Conservation (phyloP, 495 filamentous ascomycete genomes). For the Glonium stellatum region DNA sequence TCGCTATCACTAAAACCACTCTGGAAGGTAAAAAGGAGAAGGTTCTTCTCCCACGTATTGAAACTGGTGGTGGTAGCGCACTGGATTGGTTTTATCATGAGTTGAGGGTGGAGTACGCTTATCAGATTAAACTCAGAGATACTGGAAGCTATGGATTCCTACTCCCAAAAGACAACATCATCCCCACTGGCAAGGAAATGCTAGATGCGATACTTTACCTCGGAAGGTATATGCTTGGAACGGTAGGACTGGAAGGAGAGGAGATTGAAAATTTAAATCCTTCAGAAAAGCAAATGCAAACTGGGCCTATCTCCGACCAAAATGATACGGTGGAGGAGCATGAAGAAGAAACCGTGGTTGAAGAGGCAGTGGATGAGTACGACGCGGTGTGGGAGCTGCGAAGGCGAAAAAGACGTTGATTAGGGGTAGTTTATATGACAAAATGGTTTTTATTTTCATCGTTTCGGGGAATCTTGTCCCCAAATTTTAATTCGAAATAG, state of each 20-base stretch:
- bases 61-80: constrained; percentile 72
- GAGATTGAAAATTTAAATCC: background rate
- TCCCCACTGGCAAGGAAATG: constrained; percentile 83
- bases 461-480: no score
- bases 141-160: constrained; percentile 93
- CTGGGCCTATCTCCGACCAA: background rate
- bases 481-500: no score
- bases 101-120: constrained; percentile 71
- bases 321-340: background rate
- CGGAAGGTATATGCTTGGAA: constrained; percentile 65
- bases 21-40: constrained; percentile 20
- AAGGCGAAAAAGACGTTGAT: background rate
- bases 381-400: background rate
- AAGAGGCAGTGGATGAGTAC: background rate
- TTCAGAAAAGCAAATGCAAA: background rate
- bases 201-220: constrained; percentile 75
- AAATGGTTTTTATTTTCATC: no score
- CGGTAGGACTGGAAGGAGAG: constrained; percentile 30
- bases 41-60: constrained; percentile 44
- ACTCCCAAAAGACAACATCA: constrained; percentile 76
- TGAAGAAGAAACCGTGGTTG: background rate
- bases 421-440: background rate
- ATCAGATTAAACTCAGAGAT: constrained; percentile 92
- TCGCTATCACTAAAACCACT: constrained; percentile 30
- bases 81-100: constrained; percentile 97